phyloP scores from a whole-genome alignment of 2,329 filamentous ascomycete species.

The Diaporthe ilicicola region DNA sequence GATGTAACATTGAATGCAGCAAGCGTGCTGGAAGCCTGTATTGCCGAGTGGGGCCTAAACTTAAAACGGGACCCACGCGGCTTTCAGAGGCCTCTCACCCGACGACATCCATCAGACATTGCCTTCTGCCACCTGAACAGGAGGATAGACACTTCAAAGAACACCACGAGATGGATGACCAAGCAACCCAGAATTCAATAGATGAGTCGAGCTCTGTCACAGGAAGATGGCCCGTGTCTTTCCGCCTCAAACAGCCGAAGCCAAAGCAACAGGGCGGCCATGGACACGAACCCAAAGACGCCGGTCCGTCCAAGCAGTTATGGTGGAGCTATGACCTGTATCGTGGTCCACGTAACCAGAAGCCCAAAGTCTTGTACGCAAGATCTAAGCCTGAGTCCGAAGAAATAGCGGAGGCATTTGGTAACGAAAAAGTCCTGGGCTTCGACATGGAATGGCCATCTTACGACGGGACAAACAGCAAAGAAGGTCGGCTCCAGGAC shows the following conservation, averaged over 20 bases:
- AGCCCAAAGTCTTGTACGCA: constrained; percentile 5
- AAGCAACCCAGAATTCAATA: no score
- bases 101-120: no score
- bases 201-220: no score
- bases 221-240: constrained; percentile 23
- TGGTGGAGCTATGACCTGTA: constrained; percentile 20
- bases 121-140: no score
- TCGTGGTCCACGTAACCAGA: constrained; percentile 1
- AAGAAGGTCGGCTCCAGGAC: constrained; percentile 11
- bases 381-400: neutral
- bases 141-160: no score
- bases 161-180: no score
- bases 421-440: neutral
- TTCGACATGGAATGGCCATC: constrained; percentile 23
- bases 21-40: no score
- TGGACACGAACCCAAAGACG: neutral
- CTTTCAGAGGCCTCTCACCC: no score
- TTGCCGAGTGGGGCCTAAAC: no score
- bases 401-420: neutral
- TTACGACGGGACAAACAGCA: neutral
- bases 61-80: no score
- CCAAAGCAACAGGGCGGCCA: neutral
- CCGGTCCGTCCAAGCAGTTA: neutral
- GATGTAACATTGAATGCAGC: no score
- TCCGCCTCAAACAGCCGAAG: neutral